phyloP scores from a whole-genome alignment of 169 alveolate species.

The Eimeria sp. region DNA sequence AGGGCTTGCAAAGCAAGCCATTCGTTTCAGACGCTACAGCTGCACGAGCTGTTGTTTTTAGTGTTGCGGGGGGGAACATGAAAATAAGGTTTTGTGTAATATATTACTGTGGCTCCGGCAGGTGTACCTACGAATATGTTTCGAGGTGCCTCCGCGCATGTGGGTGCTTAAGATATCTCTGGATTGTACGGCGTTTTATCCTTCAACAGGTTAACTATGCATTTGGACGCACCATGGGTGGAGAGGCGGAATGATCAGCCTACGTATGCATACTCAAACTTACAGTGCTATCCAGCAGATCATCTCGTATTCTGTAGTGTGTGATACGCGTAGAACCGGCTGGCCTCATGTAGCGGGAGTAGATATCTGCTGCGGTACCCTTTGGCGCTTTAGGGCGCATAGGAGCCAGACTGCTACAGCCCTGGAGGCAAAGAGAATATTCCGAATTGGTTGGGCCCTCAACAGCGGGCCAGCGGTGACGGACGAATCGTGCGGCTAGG shows the following conservation, averaged over 20 bases:
- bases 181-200: neutral
- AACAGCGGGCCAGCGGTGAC: constrained; percentile 65
- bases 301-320: constrained; percentile 65
- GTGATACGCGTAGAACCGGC: constrained; percentile 27
- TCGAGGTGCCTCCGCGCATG: neutral
- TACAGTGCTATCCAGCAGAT: constrained; percentile 61
- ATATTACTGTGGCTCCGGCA: neutral
- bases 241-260: neutral
- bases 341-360: constrained; percentile 23
- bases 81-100: neutral
- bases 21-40: neutral
- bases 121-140: neutral
- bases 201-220: neutral
- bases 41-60: neutral
- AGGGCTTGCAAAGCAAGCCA: neutral
- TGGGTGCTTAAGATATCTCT: neutral
- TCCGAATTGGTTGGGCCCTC: neutral
- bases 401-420: neutral
- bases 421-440: neutral
- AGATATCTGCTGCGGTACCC: neutral
- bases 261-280: neutral
- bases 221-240: neutral
- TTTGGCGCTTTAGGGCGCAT: constrained; percentile 9
- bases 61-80: neutral
- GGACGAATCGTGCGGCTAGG: constrained; percentile 45